Conservation (phyloP, 495 filamentous ascomycete species). For the Penicillium coprophilum region DNA sequence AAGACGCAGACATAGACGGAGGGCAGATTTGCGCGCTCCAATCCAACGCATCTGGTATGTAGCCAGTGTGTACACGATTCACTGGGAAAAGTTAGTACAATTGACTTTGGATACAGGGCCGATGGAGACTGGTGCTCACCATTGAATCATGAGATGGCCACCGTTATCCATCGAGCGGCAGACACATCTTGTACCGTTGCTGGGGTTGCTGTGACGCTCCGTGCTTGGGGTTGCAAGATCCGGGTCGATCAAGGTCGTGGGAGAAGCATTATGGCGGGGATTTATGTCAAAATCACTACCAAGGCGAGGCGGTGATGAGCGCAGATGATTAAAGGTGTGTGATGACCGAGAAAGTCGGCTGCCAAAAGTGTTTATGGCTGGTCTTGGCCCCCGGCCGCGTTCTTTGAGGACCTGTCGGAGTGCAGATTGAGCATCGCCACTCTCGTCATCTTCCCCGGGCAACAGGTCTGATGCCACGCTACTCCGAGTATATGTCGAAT, state of each 20-base stretch:
- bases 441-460: constrained; percentile 49
- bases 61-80: constrained; percentile 86
- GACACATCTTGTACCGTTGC: constrained; percentile 67
- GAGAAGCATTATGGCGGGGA: constrained; percentile 54
- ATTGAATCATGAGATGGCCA: constrained; percentile 78
- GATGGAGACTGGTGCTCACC: constrained; percentile 49
- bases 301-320: constrained; percentile 47
- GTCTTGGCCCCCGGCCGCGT: constrained; percentile 51
- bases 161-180: constrained; percentile 67
- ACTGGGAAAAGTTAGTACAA: constrained; percentile 43
- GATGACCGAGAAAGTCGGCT: constrained; percentile 32
- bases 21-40: constrained; percentile 63
- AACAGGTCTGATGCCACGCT: constrained; percentile 56
- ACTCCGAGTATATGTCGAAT: constrained; percentile 36
- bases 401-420: constrained; percentile 71
- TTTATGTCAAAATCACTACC: constrained; percentile 41
- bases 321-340: constrained; percentile 40
- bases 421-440: constrained; percentile 59
- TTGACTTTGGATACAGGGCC: not conserved
- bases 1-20: constrained; percentile 78
- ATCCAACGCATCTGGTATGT: constrained; percentile 74
- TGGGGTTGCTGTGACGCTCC: constrained; percentile 54
- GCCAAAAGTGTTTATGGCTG: constrained; percentile 36
- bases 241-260: constrained; percentile 66
- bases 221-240: constrained; percentile 66